Base-by-base conservation (phyloP, 176 grass and related monocot genomes). In the Stipa capillata region DNA sequence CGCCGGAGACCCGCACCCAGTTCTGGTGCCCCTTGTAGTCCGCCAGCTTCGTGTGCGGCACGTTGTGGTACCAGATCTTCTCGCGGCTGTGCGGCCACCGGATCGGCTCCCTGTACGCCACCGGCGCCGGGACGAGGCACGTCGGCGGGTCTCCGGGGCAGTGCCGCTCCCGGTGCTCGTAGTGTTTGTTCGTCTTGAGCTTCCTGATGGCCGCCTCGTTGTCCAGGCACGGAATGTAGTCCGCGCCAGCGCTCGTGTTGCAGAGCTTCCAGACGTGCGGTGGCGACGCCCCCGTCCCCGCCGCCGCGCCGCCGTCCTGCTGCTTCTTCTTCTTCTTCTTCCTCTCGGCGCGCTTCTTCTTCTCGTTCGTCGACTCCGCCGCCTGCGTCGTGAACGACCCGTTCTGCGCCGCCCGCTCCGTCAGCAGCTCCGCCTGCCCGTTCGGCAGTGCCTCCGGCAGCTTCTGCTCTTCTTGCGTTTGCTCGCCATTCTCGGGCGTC, bases 221-320 rank as follows among this genome's bases (percentile, higher is more conserved):
- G 88, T 99, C 97, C 17, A 99, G 86, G 72, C 97, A 99, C 39
- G 92, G 97, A 44, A 99, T 99, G 73, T 96, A 99, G 78, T 99
- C 97, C 13, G 88, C 48, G 35, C 88, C 86, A 15, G 92, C 67
- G 72, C 65, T 89, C 27, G 86, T 40, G 91, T 91, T 91, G 65
- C 92, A 99, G 1, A 96, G 85, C 74, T 91, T 94, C 95, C 95
- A 98, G 14, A 1, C 24, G 29, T 41, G 7, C 59, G 41, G 1
- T 16, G 9, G 20, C 60, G 23, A 11, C 25, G 32, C 2, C 72
- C 13, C 8, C 40, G 24, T 18, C 72, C 51, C 67, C 42, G 25
- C 14, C 9, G 48, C 15, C 8, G 49, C 16, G 10, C 72, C 72
- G 18, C 34, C 81, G 56, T n/a, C 42, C 17, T 44, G 12, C 6